Evolutionary conservation across 345 rosid genomes (phyloP), one percentile per base, ranked within the genome.

Genomic region (Arabidopsis arenosa): DNA sequence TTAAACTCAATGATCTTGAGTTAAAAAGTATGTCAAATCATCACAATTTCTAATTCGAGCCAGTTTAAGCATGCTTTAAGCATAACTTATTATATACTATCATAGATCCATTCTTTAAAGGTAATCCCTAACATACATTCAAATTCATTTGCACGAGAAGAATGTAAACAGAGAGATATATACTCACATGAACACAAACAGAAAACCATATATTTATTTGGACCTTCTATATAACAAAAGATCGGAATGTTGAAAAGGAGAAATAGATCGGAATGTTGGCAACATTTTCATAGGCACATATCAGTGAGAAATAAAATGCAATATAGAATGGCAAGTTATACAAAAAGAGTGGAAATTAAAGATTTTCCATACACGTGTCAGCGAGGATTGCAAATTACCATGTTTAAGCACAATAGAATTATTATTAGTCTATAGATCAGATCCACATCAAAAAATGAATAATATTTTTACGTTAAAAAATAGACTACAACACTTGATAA

Each of bases 311-410:
- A 47, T 47, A 6, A 47, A 44, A 47, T 48, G 56, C 43, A 47
- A 18, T 57, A 33, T 33, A 28, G 3, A 14, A 32, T 12, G 7
- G 3, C 35, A 55, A 10, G 7, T 23, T 52, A 11, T 21, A 21
- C 1, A 14, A 56, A 30, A 1, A n/a, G 18, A 30, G 36, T 7
- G 41, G 9, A 5, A 3, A 28, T 28, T 28, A 28, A 30, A 30
- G 26, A 52, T 67, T 54, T 43, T 28, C 6, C 9, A 6, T 54
- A 54, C 63, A 54, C 40, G 73, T 68, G 62, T 41, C 41, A 54
- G 5, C 7, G 41, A 68, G 17, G 41, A n/a, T 54, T 54, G 7
- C 7, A 52, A 9, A 40, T 40, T 53, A 68, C 73, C 4, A 55
- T 69, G 43, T 55, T 69, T 40, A 69, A 41, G 43, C 54, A 17